phyloP scores from a whole-genome alignment of 257 asterid species.

The Ocimum tenuiflorum region DNA sequence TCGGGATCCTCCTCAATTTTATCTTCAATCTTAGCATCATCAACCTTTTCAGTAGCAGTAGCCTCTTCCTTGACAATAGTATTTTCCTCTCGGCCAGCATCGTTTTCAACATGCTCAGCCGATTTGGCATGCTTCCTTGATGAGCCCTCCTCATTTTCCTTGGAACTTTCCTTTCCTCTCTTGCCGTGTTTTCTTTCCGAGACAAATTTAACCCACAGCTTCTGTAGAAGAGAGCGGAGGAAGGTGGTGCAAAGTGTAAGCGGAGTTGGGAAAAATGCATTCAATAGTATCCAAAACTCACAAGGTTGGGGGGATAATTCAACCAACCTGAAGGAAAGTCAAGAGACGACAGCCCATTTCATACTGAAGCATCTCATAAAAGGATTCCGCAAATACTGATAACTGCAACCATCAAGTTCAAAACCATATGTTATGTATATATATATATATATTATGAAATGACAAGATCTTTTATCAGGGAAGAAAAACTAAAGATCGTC shows the following conservation, averaged over 20 bases:
- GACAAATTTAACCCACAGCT: conserved; percentile 46
- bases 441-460: too few species aligned
- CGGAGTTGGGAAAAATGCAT: background rate
- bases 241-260: background rate
- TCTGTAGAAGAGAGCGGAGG: conserved; percentile 37
- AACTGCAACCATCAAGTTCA: conserved; percentile 41
- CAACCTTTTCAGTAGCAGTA: conserved; percentile 25
- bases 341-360: conserved; percentile 86
- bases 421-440: background rate
- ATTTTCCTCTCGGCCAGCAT: conserved; percentile 17
- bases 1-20: conserved; percentile 36
- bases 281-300: conserved; percentile 6
- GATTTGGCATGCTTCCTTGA: conserved; percentile 50
- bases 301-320: conserved; percentile 16
- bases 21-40: conserved; percentile 28
- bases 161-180: conserved; percentile 48
- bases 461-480: too few species aligned
- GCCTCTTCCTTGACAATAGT: conserved; percentile 34
- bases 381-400: conserved; percentile 80
- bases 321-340: conserved; percentile 88
- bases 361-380: conserved; percentile 86
- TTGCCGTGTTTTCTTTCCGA: conserved; percentile 60
- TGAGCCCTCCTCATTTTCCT: conserved; percentile 40
- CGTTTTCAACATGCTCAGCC: conserved; percentile 28
- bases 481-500: background rate